Base-by-base conservation (phyloP, 2,329 filamentous ascomycete genomes). In the Colletotrichum aenigma region DNA sequence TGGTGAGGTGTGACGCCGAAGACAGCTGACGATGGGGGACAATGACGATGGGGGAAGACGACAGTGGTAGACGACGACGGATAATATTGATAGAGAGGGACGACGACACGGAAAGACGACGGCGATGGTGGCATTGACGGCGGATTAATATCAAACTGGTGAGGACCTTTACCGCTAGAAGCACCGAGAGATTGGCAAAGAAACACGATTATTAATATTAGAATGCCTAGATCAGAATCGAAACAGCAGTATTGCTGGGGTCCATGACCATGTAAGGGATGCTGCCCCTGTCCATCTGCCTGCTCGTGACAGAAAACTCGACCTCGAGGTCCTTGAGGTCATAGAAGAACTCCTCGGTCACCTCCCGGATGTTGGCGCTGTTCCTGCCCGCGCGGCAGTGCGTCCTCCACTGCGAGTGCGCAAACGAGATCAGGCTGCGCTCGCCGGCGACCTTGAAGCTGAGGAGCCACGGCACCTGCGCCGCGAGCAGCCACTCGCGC, bases 401-500 rank as follows among this genome's bases (percentile, higher is more conserved):
- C 13, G 83, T 78, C 30, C 75, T 76, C 82, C 82, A 84, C 79
- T 83, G 81, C 24, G 83, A 83, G n/a, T 81, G 81, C 4, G 86
- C 86, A 72, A 86, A 88, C 30, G 82, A 85, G 21, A 86, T 74
- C 38, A 88, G 77, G 48, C 83, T 88, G 66, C 86, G 80, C 24
- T 87, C 83, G 21, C 83, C 80, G 0, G 82, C 82, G 7, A 87
- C 86, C 70, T 83, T 82, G 80, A 85, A 87, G 74, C 85, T 87
- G 10, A 89, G 82, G 2, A 89, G 81, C 79, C 85, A 86, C 1
- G 88, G 87, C 1, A 89, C 77, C 61, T 89, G 86, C 1, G 84
- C 83, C 1, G 85, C 80, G 2, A 89, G 81, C 7, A 89, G 79
- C 87, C 88, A 89, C 76, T 88, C 82, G 4, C 83, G 79, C 38